A percentile compares a stretch with the other conserved stretches of the same genome.
Evolutionary conservation across 2,329 filamentous ascomycete genomes (phyloP).

Genomic region (Nemania bipapillata): DNA sequence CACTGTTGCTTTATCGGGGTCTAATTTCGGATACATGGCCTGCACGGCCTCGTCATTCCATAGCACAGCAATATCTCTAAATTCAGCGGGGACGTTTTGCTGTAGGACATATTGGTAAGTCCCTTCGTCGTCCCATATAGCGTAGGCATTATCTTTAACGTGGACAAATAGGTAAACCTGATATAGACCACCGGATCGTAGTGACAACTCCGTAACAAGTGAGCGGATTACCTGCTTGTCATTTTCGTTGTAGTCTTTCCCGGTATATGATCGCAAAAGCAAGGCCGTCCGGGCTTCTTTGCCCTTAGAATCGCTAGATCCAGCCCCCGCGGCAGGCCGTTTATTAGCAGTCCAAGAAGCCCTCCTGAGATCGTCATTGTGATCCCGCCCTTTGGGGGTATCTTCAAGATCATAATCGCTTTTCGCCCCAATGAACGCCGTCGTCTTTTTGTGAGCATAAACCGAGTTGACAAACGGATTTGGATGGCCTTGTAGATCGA

Average conservation of each 20-base stretch:
- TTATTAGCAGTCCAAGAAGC: constrained; percentile 5
- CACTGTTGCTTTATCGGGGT: constrained; percentile 65
- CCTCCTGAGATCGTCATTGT: constrained; percentile 37
- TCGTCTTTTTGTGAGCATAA: constrained; percentile 51
- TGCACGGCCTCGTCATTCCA: constrained; percentile 81
- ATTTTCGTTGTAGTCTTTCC: constrained; percentile 79
- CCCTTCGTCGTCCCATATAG: constrained; percentile 68
- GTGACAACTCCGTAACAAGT: constrained; percentile 78
- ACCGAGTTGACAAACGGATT: constrained; percentile 58
- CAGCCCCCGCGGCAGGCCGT: constrained; percentile 18
- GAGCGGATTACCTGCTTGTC: constrained; percentile 82
- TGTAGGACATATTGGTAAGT: constrained; percentile 70
- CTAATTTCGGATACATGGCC: constrained; percentile 79
- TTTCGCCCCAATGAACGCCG: constrained; percentile 31
- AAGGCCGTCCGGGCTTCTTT: constrained; percentile 73
- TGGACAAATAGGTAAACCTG: constrained; percentile 83
- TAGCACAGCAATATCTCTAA: constrained; percentile 75
- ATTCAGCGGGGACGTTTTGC: constrained; percentile 74
- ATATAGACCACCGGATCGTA: constrained; percentile 82
- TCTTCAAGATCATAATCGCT: constrained; percentile 34
- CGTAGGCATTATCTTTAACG: constrained; percentile 70
- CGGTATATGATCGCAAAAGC: constrained; percentile 78
- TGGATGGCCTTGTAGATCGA: constrained; percentile 56
- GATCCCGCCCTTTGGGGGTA: constrained; percentile 28
- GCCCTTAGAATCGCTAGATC: constrained; percentile 29